Base-by-base conservation (phyloP, 2,329 filamentous ascomycete genomes). In the Colletotrichum musae region DNA sequence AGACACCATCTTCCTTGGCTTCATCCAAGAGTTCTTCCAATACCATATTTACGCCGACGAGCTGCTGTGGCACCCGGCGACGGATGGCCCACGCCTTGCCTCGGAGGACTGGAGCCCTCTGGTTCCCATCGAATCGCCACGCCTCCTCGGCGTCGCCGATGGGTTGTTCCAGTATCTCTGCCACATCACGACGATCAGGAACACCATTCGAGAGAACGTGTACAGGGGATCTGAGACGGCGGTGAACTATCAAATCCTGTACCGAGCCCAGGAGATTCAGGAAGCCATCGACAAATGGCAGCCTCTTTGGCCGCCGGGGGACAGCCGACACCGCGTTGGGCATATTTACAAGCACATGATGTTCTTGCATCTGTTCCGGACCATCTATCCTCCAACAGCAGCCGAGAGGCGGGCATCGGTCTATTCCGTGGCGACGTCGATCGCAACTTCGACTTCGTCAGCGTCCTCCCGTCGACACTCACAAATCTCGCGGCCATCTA, bases 111-210 rank as follows among this genome's bases (percentile, higher is more conserved):
- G 84, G 83, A 77, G 79, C 41, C 79, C 83, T 2, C 71, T 80
- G 47, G 72, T 80, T 1, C 76, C 80, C 3, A 83, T 87, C 32
- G 79, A 86, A 18, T 81, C 84, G 0, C 83, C 86, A 5, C 84
- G 88, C n/a, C 84, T 97, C 5, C 84, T 97, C 6, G 94, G 94
- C 24, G 91, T 97, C 28, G 90, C 92, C 48, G 94, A 97, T 75
- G 93, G 93, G 1, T 84, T 97, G 2, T 94, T 97, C 76, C 87
- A 88, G 41, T 91, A 93, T 76, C 90, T 97, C 36, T 91, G 92
- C 7, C 89, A 93, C 75, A 95, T 97, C 70, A 94, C 93, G 2
- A 88, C 88, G 13, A 88, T 97, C 45, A 88, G 94, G 50, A 92
- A 95, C 78, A 86, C 86, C 2, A 92, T 97, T 70, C 89, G 94